These are phyloP conservation scores for Mercurialis annua DNA, from an alignment of 345 rosid genomes.

Conservation along the genomic window DNA sequence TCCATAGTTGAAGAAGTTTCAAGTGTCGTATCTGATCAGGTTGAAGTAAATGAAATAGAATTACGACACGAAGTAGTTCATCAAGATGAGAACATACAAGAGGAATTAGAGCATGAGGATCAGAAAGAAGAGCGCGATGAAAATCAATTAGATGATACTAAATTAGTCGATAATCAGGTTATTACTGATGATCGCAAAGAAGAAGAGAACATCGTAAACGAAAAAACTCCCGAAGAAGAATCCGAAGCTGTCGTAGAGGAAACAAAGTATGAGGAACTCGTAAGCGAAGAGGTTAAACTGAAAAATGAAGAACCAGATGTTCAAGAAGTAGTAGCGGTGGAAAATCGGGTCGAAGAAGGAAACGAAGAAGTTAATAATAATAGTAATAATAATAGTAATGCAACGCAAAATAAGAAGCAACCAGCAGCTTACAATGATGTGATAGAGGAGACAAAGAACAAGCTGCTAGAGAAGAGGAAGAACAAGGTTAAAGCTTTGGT, in stretches of 20 bases:
- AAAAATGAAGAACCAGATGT: constrained; percentile 10
- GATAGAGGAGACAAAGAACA: constrained; percentile 69
- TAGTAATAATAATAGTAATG: too few species aligned
- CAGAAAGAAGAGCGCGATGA: not conserved
- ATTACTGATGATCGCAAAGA: constrained; percentile 4
- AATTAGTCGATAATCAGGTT: constrained; percentile 15
- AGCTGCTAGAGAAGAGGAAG: constrained; percentile 63
- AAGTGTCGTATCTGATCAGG: not conserved
- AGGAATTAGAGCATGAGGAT: constrained; percentile 5
- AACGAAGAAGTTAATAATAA: not conserved
- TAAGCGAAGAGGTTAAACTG: not conserved
- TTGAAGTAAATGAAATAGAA: constrained; percentile 9
- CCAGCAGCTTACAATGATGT: constrained; percentile 74
- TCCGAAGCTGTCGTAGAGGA: not conserved
- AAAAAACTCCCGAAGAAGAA: constrained; percentile 9
- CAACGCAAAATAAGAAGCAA: constrained; percentile 43
- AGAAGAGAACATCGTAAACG: not conserved
- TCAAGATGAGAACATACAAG: not conserved
- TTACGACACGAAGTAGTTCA: not conserved
- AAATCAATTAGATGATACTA: constrained; percentile 17
- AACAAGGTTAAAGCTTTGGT: constrained; percentile 84
- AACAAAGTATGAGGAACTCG: constrained; percentile 17
- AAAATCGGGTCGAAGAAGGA: not conserved
- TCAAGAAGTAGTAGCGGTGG: not conserved
- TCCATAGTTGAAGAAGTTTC: constrained; percentile 22